Conservation (phyloP, 768 basidiomycete genomes). For the Amanita jacksonii region DNA sequence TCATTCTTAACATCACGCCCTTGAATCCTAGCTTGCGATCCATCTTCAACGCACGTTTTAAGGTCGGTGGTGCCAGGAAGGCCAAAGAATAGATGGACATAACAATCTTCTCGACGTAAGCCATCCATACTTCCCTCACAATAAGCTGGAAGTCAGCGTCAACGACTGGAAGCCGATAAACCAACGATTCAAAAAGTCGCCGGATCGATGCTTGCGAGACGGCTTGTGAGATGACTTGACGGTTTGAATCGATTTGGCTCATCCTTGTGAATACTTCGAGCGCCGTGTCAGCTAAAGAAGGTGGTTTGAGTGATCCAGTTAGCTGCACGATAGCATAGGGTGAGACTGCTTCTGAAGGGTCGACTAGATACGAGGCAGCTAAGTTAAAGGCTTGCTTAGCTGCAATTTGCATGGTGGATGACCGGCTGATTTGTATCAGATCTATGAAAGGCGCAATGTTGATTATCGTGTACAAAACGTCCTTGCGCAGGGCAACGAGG, state of each 20-base stretch:
- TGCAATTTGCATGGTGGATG: conserved; percentile 34
- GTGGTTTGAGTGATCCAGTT: conserved; percentile 42
- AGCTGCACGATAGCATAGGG: conserved; percentile 53
- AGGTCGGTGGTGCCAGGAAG: conserved; percentile 67
- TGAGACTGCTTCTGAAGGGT: conserved; percentile 54
- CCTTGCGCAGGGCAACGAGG: conserved; percentile 64
- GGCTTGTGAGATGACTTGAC: conserved; percentile 55
- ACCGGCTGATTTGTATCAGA: conserved; percentile 30
- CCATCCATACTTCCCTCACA: conserved; percentile 58
- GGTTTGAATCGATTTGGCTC: conserved; percentile 68
- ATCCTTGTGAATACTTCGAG: conserved; percentile 80
- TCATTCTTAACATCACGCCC: conserved; percentile 59
- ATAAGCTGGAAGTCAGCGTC: conserved; percentile 66
- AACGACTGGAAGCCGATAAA: conserved; percentile 76
- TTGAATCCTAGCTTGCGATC: conserved; percentile 62
- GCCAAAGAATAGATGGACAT: conserved; percentile 82
- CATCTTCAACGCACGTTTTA: conserved; percentile 63
- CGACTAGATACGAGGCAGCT: conserved; percentile 66
- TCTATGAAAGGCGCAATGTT: conserved; percentile 46
- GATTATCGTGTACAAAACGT: conserved; percentile 60
- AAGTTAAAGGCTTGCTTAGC: conserved; percentile 55
- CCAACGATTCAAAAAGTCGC: conserved; percentile 55
- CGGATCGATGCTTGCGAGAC: conserved; percentile 52
- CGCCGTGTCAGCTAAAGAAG: conserved; percentile 60
- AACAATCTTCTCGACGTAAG: conserved; percentile 68